Evolutionary conservation across 768 basidiomycete genomes (phyloP).

Genomic region (Podaxis sp.): DNA sequence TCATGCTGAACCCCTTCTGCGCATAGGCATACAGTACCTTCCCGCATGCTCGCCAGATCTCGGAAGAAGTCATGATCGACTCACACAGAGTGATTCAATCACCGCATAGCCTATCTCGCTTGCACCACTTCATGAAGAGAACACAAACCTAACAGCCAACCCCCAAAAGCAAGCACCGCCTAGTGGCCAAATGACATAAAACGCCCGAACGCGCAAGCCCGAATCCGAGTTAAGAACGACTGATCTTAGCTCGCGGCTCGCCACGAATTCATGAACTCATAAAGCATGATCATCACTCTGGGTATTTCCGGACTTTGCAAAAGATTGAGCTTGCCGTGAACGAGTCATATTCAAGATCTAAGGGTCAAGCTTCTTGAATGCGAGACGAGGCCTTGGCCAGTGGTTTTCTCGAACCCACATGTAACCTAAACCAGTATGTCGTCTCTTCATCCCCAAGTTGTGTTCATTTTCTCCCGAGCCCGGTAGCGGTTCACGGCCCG

Average conservation of each 20-base stretch:
- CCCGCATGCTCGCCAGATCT: not conserved
- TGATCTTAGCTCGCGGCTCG: too few species aligned
- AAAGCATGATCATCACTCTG: not conserved
- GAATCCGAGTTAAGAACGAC: not conserved
- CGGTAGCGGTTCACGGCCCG: not conserved
- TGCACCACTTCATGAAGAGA: not conserved
- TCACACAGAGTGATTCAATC: not conserved
- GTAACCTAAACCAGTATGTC: too few species aligned
- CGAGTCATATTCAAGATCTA: not conserved
- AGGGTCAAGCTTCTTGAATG: not conserved
- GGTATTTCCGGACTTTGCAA: not conserved
- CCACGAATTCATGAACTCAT: not conserved
- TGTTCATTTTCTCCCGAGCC: too few species aligned
- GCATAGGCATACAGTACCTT: not conserved
- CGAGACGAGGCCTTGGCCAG: too few species aligned
- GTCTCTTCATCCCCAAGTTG: too few species aligned
- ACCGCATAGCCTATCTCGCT: not conserved
- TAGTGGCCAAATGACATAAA: not conserved
- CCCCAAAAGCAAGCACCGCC: not conserved
- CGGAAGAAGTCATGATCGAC: not conserved
- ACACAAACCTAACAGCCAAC: not conserved
- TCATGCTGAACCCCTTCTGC: not conserved
- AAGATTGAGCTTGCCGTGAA: not conserved
- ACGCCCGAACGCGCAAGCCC: not conserved
- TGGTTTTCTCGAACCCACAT: too few species aligned